phyloP scores from a whole-genome alignment of 23 red algal species.

The Gracilaria caudata region DNA sequence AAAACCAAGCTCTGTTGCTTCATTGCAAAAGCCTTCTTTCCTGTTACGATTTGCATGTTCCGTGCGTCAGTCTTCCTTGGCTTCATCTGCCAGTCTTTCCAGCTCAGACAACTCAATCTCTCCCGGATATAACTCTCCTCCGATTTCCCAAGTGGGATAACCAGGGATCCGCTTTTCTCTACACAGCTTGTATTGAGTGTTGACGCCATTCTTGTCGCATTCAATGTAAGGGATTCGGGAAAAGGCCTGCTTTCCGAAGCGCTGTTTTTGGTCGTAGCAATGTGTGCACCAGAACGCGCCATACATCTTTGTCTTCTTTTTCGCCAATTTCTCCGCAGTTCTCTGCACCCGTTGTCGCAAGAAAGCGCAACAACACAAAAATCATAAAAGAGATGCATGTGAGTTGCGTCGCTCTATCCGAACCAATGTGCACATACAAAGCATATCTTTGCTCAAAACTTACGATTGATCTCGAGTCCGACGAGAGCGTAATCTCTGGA shows the following conservation, averaged over 20 bases:
- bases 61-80: neutral
- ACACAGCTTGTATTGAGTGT: conserved; percentile 83
- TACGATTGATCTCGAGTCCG: conserved; percentile 63
- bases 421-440: neutral
- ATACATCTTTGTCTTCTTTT: conserved; percentile 88
- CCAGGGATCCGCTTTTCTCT: conserved; percentile 89
- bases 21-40: neutral
- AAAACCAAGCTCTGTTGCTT: neutral
- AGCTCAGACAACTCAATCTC: conserved; percentile 86
- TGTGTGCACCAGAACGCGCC: conserved; percentile 99
- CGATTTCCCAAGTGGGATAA: conserved; percentile 99
- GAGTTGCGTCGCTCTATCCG: neutral
- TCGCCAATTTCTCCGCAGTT: conserved; percentile 71
- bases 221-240: conserved; percentile 85
- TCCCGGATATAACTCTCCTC: conserved; percentile 89
- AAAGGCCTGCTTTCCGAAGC: conserved; percentile 92
- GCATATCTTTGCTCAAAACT: conserved; percentile 4
- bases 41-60: neutral
- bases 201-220: conserved; percentile 86
- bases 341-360: conserved; percentile 9
- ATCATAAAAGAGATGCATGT: too few species aligned
- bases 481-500: conserved; percentile 68
- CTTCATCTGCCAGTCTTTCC: conserved; percentile 67
- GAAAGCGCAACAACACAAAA: too few species aligned
- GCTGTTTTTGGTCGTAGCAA: conserved; percentile 92